phyloP scores from a whole-genome alignment of 495 filamentous ascomycete genomes.

The Annulohypoxylon moriforme region DNA sequence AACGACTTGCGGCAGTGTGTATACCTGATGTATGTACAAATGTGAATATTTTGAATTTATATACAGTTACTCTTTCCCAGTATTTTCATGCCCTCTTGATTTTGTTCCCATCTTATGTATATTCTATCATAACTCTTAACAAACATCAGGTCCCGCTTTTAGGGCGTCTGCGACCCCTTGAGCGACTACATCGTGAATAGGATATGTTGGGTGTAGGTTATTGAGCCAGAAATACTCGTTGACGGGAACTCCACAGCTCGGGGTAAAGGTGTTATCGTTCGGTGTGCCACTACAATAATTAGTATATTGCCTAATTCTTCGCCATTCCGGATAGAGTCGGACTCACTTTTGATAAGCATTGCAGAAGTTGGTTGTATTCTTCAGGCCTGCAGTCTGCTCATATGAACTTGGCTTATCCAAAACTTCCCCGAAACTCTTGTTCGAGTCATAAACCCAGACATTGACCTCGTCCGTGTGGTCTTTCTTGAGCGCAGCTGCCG shows the following conservation, averaged over 20 bases:
- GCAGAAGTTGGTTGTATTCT: constrained; percentile 68
- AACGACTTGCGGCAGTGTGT: neutral
- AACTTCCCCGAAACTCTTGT: constrained; percentile 63
- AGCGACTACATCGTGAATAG: constrained; percentile 68
- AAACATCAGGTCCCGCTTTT: constrained; percentile 48
- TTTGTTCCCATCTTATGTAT: neutral
- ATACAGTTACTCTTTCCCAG: neutral
- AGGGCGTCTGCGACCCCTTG: constrained; percentile 60
- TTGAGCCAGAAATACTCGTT: constrained; percentile 75
- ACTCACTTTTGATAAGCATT: constrained; percentile 65
- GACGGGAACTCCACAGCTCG: constrained; percentile 62
- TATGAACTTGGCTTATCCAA: constrained; percentile 64
- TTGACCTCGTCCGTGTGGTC: constrained; percentile 52
- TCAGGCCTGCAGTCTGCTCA: constrained; percentile 56
- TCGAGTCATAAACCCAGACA: constrained; percentile 60
- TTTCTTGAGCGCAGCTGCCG: constrained; percentile 51
- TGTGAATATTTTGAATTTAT: neutral
- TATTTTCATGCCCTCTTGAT: neutral
- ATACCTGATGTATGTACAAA: neutral
- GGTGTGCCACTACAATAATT: constrained; percentile 63
- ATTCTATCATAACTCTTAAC: constrained; percentile 4
- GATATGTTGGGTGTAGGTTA: constrained; percentile 68
- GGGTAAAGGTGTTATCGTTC: constrained; percentile 56
- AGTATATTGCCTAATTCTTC: neutral
- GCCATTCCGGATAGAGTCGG: neutral